These are phyloP conservation scores for Colletotrichum abscissum DNA, from an alignment of 2,329 filamentous ascomycete genomes.

Conservation along the genomic window DNA sequence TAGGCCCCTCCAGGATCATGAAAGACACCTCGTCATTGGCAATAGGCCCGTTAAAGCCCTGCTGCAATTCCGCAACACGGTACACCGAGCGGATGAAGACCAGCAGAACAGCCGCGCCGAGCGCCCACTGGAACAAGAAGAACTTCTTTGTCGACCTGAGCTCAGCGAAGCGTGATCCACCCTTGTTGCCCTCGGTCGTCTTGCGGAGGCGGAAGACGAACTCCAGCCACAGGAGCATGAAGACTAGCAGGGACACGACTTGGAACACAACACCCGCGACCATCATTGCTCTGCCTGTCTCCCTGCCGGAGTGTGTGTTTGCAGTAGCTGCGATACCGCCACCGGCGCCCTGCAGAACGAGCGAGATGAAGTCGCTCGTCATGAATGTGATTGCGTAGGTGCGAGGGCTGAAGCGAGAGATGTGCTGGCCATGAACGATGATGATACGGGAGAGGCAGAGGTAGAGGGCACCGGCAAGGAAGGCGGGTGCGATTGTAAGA, in stretches of 20 bases:
- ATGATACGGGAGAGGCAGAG: slow-evolving; percentile 34
- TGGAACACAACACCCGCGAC: neutral
- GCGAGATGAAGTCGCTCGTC: slow-evolving; percentile 64
- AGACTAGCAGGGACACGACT: neutral
- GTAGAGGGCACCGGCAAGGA: slow-evolving; percentile 35
- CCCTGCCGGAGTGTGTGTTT: neutral
- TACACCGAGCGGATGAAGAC: slow-evolving; percentile 69
- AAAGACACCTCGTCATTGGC: slow-evolving; percentile 58
- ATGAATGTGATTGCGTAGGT: slow-evolving; percentile 69
- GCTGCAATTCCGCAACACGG: slow-evolving; percentile 66
- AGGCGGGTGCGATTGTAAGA: slow-evolving; percentile 34
- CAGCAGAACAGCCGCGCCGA: slow-evolving; percentile 59
- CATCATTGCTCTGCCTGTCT: neutral
- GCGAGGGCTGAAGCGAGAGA: slow-evolving; percentile 16
- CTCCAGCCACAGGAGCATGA: neutral
- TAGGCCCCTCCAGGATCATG: slow-evolving; percentile 56
- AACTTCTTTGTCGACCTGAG: neutral
- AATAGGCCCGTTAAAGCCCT: slow-evolving; percentile 63
- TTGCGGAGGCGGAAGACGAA: neutral
- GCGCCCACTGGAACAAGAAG: slow-evolving; percentile 23
- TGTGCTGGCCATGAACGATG: slow-evolving; percentile 10
- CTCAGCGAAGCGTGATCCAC: neutral
- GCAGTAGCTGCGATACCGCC: slow-evolving; percentile 58
- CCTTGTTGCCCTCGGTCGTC: neutral
- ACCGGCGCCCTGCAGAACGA: slow-evolving; percentile 68